Percentiles rank a stretch among this genome's conserved stretches.
These are phyloP conservation scores for Cyclocybe cylindracea DNA, from an alignment of 768 basidiomycete genomes.

Conservation along the genomic window DNA sequence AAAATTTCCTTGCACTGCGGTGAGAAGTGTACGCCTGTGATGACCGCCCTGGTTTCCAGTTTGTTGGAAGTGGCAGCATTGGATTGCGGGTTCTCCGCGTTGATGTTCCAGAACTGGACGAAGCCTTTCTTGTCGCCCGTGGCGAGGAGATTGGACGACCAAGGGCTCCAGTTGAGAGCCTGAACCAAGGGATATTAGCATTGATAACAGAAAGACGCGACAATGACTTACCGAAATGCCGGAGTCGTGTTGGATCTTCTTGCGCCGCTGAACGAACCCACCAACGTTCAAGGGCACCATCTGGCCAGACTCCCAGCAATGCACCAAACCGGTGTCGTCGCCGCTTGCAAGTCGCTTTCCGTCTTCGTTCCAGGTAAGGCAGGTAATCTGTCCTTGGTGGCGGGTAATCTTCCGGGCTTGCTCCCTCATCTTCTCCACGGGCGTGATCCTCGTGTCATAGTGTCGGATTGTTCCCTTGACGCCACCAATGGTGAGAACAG, in stretches of 20 bases:
- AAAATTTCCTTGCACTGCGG: conserved; percentile 83
- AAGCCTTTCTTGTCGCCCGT: conserved; percentile 58
- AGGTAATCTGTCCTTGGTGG: conserved; percentile 67
- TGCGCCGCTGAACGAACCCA: conserved; percentile 55
- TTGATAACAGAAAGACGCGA: not conserved
- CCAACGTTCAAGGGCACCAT: conserved; percentile 54
- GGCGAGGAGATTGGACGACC: conserved; percentile 76
- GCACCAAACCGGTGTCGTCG: conserved; percentile 72
- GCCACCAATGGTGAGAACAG: conserved; percentile 67
- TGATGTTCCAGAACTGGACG: conserved; percentile 51
- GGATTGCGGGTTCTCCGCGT: conserved; percentile 13
- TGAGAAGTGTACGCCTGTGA: conserved; percentile 75
- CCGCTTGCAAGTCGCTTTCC: conserved; percentile 74
- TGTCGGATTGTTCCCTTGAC: conserved; percentile 73
- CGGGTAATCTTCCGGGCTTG: conserved; percentile 65
- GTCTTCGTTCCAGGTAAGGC: conserved; percentile 67
- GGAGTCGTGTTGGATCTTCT: conserved; percentile 71
- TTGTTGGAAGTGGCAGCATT: conserved; percentile 45
- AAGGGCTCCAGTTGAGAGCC: conserved; percentile 87
- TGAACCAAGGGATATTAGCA: conserved; percentile 23
- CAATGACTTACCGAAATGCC: conserved; percentile 47
- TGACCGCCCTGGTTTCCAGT: conserved; percentile 54
- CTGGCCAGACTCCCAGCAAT: conserved; percentile 73
- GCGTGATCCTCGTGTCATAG: conserved; percentile 64
- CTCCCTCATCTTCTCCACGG: conserved; percentile 51